These are phyloP conservation scores for Panus rudis DNA, from an alignment of 768 basidiomycete genomes.

Conservation along the genomic window DNA sequence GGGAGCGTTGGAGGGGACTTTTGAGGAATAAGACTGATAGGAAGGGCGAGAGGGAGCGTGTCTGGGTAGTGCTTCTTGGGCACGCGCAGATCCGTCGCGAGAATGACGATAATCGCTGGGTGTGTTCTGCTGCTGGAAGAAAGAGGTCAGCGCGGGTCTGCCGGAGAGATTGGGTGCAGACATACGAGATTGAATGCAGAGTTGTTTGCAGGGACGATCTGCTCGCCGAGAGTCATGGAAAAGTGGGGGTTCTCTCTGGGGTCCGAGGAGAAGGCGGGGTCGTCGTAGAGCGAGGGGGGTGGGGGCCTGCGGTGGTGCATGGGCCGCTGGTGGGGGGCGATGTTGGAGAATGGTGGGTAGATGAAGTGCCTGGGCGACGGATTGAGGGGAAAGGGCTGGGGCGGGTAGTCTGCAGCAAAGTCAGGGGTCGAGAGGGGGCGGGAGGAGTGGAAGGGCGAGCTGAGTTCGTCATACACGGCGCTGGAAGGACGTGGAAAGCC, in stretches of 20 bases:
- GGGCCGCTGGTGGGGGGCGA: conserved; percentile 1
- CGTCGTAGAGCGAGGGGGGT: conserved; percentile 13
- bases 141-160: not conserved
- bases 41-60: not conserved
- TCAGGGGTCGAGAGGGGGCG: not conserved
- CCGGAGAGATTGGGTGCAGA: conserved; percentile 5
- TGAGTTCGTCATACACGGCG: conserved; percentile 1
- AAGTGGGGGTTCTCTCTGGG: conserved; percentile 25
- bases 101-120: not conserved
- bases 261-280: conserved; percentile 29
- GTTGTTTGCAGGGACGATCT: conserved; percentile 12
- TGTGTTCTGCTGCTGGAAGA: not conserved
- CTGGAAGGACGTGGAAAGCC: conserved; percentile 3
- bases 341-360: not conserved
- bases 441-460: conserved; percentile 4
- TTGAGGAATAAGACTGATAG: not conserved
- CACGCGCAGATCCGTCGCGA: not conserved
- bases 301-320: conserved; percentile 4
- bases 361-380: conserved; percentile 1
- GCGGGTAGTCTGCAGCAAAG: not conserved
- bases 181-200: conserved; percentile 8
- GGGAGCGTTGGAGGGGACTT: not conserved
- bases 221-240: conserved; percentile 20
- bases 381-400: not conserved
- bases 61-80: not conserved